Conservation (phyloP, 2,329 filamentous ascomycete species). For the Zymoseptoria passerinii region DNA sequence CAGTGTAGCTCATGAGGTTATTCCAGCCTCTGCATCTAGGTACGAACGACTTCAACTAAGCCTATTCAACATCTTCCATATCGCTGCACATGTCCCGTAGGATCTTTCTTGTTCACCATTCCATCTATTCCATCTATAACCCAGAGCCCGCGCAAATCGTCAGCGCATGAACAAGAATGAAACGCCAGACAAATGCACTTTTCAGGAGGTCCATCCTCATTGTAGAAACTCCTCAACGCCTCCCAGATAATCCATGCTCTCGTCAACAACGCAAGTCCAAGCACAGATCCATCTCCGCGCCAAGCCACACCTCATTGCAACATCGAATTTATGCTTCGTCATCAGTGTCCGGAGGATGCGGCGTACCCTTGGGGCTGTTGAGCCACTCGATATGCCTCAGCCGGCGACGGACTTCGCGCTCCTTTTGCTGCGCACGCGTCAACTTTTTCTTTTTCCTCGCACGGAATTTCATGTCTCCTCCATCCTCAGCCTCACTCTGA, state of each 20-base stretch:
- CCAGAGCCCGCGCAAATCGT: not conserved
- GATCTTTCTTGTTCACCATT: not conserved
- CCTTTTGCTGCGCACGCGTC: constrained; percentile 93
- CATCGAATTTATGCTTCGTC: constrained; percentile 49
- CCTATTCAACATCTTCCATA: not conserved
- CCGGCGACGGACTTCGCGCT: constrained; percentile 76
- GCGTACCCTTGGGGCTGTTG: constrained; percentile 65
- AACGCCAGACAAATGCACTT: not conserved
- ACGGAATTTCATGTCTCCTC: constrained; percentile 75
- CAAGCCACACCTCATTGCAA: not conserved
- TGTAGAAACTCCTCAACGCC: not conserved
- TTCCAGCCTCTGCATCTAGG: not conserved
- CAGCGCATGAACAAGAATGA: not conserved
- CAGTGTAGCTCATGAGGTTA: not conserved
- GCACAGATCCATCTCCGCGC: not conserved
- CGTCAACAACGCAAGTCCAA: not conserved
- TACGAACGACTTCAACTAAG: not conserved
- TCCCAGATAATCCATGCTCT: not conserved
- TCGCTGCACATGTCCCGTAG: not conserved
- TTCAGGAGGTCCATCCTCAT: not conserved
- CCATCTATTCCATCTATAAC: not conserved
- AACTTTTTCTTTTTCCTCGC: constrained; percentile 97
- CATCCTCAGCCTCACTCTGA: constrained; percentile 64
- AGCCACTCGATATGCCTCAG: constrained; percentile 74
- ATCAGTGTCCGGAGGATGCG: constrained; percentile 67